phyloP scores from a whole-genome alignment of 140 eudicot species.

The Oenanthe javanica region DNA sequence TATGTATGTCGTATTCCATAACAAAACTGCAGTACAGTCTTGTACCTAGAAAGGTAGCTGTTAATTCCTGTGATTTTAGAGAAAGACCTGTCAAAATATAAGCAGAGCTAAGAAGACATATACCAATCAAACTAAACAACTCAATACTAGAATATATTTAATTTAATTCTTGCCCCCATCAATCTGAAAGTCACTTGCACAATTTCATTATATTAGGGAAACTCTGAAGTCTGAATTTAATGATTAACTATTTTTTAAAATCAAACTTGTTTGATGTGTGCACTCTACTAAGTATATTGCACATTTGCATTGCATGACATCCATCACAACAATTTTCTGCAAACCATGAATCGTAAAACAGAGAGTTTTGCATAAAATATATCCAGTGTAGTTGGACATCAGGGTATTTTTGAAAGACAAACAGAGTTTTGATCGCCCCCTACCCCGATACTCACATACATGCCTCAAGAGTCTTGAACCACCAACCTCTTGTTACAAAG shows the following conservation, averaged over 20 bases:
- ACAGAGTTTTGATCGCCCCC: not conserved
- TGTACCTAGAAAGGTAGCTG: conserved; percentile 42
- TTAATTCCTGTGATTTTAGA: conserved; percentile 44
- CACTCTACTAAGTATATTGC: not conserved
- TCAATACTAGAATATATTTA: not conserved
- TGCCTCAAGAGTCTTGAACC: not conserved
- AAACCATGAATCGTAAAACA: not conserved
- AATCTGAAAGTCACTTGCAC: not conserved
- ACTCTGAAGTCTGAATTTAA: not conserved
- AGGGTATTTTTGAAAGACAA: not conserved
- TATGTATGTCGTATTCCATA: conserved; percentile 55
- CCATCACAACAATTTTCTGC: too few relatives aligned
- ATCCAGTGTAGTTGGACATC: not conserved
- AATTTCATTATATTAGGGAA: not conserved
- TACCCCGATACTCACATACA: not conserved
- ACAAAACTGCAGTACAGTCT: conserved; percentile 51
- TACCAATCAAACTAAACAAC: not conserved
- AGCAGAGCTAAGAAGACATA: not conserved
- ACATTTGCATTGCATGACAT: not conserved
- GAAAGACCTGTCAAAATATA: conserved; percentile 36
- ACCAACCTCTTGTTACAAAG: not conserved
- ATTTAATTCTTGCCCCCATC: not conserved
- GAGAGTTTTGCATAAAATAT: not conserved
- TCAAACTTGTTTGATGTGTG: not conserved
- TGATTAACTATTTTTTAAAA: too few relatives aligned